phyloP scores from a whole-genome alignment of 1,284 basidiomycete genomes.

The Microbotryum silenes-acaulis region DNA sequence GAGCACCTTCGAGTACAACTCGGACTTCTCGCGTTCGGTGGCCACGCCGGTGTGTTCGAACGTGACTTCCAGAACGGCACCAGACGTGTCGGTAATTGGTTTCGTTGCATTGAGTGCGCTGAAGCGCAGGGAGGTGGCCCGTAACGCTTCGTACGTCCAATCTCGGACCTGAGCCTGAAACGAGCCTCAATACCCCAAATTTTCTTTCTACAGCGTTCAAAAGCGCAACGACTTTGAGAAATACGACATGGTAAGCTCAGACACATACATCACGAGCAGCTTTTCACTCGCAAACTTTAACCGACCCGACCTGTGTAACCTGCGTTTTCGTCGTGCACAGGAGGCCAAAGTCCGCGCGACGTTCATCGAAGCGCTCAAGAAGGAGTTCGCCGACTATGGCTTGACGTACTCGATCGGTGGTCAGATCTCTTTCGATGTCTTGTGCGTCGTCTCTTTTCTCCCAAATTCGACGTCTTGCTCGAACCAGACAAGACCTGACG shows the following conservation, averaged over 20 bases:
- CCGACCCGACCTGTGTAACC: no score
- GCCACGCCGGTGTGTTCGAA: no score
- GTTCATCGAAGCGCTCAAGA: conserved; percentile 71
- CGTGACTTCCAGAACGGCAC: no score
- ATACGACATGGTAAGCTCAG: conserved; percentile 62
- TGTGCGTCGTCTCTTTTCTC: conserved; percentile 38
- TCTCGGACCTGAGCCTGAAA: no score
- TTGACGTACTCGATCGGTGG: conserved; percentile 93
- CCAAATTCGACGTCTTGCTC: conserved; percentile 36
- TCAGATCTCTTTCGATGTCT: conserved; percentile 93
- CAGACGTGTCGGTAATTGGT: no score
- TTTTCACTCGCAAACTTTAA: no score
- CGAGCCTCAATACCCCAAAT: neutral
- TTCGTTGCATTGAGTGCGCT: no score
- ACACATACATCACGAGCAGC: no score
- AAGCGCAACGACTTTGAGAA: conserved; percentile 71
- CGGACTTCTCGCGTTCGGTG: no score
- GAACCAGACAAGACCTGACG: no score
- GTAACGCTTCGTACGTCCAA: conserved; percentile 70
- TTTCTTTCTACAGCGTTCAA: conserved; percentile 48
- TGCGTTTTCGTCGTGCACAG: conserved; percentile 34
- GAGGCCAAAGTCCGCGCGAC: conserved; percentile 60
- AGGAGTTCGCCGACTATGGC: conserved; percentile 75
- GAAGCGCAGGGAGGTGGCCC: no score
- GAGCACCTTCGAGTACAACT: no score